Conservation (phyloP, 108 stramenopile genomes). For the Stephanodiscus triporus region DNA sequence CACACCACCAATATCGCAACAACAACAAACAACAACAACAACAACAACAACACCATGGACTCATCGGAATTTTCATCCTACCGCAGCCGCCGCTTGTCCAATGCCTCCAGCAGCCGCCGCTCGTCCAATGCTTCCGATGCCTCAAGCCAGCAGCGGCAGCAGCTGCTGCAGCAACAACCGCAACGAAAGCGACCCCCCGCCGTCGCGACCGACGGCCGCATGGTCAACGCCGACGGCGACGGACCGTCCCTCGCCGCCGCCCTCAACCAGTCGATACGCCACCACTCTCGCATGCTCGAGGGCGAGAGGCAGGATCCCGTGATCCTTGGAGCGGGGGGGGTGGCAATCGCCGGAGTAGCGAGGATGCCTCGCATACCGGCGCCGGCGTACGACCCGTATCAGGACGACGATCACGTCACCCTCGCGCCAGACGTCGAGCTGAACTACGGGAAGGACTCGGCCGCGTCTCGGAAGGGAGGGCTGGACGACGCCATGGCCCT, state of each 20-base stretch:
- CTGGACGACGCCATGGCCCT: not conserved
- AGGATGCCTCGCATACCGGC: not conserved
- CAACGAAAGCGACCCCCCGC: not conserved
- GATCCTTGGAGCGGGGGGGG: not conserved
- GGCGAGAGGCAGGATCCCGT: constrained; percentile 12
- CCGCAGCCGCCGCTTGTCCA: too few relatives aligned
- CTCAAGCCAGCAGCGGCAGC: too few relatives aligned
- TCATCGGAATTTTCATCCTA: too few relatives aligned
- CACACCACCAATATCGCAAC: too few relatives aligned
- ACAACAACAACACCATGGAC: too few relatives aligned
- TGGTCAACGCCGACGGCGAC: constrained; percentile 9
- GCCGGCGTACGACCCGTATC: constrained; percentile 17
- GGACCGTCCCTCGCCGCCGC: constrained; percentile 27
- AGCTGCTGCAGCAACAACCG: not conserved
- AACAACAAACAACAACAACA: too few relatives aligned
- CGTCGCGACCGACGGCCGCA: not conserved
- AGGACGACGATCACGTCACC: constrained; percentile 30
- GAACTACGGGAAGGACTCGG: constrained; percentile 25
- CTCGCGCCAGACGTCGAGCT: constrained; percentile 27
- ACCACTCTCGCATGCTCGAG: constrained; percentile 36
- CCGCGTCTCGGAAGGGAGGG: not conserved
- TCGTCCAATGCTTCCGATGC: too few relatives aligned
- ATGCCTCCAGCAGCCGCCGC: too few relatives aligned
- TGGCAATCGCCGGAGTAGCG: too few relatives aligned
- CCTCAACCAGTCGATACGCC: constrained; percentile 37